A percentile compares a stretch with the other conserved stretches of the same genome.
Conservation (phyloP, 1,284 basidiomycete species). For the Agaricales sp. region DNA sequence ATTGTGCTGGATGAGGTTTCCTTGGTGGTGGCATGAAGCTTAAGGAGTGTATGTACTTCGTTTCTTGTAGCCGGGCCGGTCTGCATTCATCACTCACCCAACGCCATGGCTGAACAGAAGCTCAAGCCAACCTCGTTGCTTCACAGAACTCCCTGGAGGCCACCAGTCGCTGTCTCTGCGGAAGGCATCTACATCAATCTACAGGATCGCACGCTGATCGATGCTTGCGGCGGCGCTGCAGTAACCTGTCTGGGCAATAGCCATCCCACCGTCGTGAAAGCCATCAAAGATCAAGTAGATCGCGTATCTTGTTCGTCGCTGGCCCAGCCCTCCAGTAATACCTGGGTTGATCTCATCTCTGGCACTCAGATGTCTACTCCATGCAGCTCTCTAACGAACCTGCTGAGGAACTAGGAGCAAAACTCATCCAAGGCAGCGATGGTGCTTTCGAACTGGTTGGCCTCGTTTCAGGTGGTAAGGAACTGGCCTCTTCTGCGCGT, state of each 20-base stretch:
- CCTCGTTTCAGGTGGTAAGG: slow-evolving; percentile 62
- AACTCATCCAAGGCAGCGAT: slow-evolving; percentile 47
- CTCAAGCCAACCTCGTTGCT: slow-evolving; percentile 32
- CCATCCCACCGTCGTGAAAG: slow-evolving; percentile 59
- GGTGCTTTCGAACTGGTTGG: slow-evolving; percentile 65
- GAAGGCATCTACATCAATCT: slow-evolving; percentile 63
- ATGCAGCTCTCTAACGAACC: slow-evolving; percentile 71
- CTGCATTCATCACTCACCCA: no score
- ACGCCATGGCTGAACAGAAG: slow-evolving; percentile 9
- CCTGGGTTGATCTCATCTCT: slow-evolving; percentile 5
- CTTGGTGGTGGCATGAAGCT: no score
- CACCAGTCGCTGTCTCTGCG: slow-evolving; percentile 53
- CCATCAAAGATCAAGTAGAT: slow-evolving; percentile 69
- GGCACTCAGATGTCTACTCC: slow-evolving; percentile 61
- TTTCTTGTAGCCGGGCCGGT: no score
- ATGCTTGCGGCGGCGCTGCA: slow-evolving; percentile 78
- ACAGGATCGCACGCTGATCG: slow-evolving; percentile 55
- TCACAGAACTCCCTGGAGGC: slow-evolving; percentile 57
- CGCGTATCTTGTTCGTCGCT: slow-evolving; percentile 52
- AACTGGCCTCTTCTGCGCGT: not conserved
- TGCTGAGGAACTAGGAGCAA: slow-evolving; percentile 65
- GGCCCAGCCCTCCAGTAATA: slow-evolving; percentile 3
- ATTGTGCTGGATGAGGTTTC: slow-evolving; percentile 1
- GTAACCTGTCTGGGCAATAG: slow-evolving; percentile 71
- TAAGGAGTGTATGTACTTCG: no score